Percentiles rank a stretch among this genome's conserved stretches.
phyloP scores from a whole-genome alignment of 2,329 filamentous ascomycete species.

The Colletotrichum coccodes region DNA sequence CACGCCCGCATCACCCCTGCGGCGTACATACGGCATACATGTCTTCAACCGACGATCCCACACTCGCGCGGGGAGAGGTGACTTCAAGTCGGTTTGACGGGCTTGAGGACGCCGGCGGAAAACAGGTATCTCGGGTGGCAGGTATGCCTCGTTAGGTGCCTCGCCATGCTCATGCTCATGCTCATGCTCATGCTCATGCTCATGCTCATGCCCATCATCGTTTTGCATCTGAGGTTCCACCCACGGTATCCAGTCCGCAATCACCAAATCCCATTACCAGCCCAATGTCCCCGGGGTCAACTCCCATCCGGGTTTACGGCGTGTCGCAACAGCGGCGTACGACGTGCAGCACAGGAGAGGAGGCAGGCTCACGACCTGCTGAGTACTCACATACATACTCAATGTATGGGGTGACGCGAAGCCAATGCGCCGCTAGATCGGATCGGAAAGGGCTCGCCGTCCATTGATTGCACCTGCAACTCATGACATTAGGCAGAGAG shows the following conservation, averaged over 20 bases:
- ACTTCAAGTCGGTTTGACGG: not conserved
- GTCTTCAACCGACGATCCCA: conserved; percentile 24
- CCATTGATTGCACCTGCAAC: not conserved
- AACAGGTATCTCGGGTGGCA: conserved; percentile 1
- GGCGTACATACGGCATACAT: conserved; percentile 13
- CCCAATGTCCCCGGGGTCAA: not conserved
- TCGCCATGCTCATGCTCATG: conserved; percentile 15
- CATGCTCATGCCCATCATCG: not conserved
- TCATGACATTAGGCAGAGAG: conserved; percentile 7
- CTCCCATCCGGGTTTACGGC: conserved; percentile 1
- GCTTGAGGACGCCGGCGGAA: not conserved
- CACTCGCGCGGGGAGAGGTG: not conserved
- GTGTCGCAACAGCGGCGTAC: conserved; percentile 8
- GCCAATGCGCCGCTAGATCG: conserved; percentile 31
- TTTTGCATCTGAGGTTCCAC: conserved; percentile 30
- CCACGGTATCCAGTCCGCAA: not conserved
- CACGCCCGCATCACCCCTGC: conserved; percentile 24
- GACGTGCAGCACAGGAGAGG: conserved; percentile 14
- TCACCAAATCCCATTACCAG: not conserved
- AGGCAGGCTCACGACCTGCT: not conserved
- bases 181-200: not conserved
- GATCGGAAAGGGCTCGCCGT: conserved; percentile 19
- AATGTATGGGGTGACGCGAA: conserved; percentile 28
- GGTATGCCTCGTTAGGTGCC: conserved; percentile 22
- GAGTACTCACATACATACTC: not conserved